Base-by-base conservation (phyloP, 306 rosid species). In the Pyrus betulifolia region DNA sequence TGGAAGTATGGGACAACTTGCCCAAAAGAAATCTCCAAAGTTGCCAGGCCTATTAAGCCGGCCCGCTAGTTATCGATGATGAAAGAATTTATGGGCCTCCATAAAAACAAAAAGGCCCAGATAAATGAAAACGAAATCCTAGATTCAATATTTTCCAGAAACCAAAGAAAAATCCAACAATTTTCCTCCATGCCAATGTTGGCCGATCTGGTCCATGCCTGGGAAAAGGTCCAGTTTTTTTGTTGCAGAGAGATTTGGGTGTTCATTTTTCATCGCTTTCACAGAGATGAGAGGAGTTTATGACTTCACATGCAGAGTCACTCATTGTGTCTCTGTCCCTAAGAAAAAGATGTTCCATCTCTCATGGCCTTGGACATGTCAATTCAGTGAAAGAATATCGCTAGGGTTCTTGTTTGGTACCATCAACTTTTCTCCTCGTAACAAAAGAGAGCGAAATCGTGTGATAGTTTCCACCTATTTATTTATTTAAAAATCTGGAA, bases 281-380 rank as follows among this genome's bases (percentile, higher is more conserved):
- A 58, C 30, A 22, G 27, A 22, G 55, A 49, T 15, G 7, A 49
- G 2, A 61, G 11, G 38, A 61, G 38, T 27, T 14, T 18, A 60
- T 74, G 1, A 21, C 30, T 45, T 70, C 76, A 45, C 81, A 62
- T 70, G 76, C 49, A 23, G 1, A 8, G 21, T 21, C 35, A 45
- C 64, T 51, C 52, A 35, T 67, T 22, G 2, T 28, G 18, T 61
- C 70, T 40, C 64, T 68, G 21, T 6, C 57, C 22, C 46, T 7
- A 19, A 45, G 71, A 38, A 74, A 80, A 80, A 45, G 79, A 74
- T 23, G 70, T 68, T 67, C 57, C 75, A 74, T 45, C 83, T 58
- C 65, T n/a, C 18, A 6, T 33, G 35, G 7, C 35, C 35, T 75
- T 9, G 44, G 74, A 31, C 84, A 23, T 54, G 40, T 54, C 68